Evolutionary conservation across 257 asterid species (phyloP).

Genomic region (Fraxinus pennsylvanica): DNA sequence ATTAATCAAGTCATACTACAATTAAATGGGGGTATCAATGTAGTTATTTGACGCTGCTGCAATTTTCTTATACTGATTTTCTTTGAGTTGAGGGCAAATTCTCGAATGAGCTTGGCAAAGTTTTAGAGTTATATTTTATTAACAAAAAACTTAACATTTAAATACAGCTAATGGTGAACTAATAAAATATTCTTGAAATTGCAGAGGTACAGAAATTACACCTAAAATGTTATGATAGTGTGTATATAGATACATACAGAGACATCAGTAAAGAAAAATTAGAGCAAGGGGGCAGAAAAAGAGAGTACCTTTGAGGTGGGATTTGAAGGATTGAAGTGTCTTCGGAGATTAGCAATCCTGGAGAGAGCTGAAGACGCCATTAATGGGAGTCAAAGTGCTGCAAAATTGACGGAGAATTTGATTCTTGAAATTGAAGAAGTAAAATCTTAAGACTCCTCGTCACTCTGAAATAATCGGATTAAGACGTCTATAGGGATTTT

Average conservation of each 20-base stretch:
- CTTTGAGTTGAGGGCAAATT: neutral
- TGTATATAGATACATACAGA: neutral
- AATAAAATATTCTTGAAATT: neutral
- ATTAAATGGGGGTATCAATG: neutral
- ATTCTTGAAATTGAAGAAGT: neutral
- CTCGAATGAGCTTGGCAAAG: neutral
- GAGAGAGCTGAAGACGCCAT: constrained; percentile 58
- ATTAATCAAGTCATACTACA: constrained; percentile 1
- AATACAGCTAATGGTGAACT: neutral
- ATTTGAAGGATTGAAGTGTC: constrained; percentile 43
- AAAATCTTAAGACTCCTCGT: neutral
- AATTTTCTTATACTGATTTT: neutral
- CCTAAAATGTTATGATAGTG: neutral
- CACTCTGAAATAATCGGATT: too few relatives aligned
- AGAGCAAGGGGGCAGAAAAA: neutral
- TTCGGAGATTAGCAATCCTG: constrained; percentile 47
- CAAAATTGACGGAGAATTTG: neutral
- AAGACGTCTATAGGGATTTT: too few relatives aligned
- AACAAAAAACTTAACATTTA: neutral
- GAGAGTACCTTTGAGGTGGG: constrained; percentile 34
- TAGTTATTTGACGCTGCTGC: neutral
- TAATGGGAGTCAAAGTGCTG: neutral
- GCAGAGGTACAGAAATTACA: neutral
- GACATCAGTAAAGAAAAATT: neutral
- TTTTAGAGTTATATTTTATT: neutral